Evolutionary conservation across 371 early-diverging fungal genomes (phyloP), one percentile per base, ranked within the genome.

Genomic region (Zychaea mexicana): DNA sequence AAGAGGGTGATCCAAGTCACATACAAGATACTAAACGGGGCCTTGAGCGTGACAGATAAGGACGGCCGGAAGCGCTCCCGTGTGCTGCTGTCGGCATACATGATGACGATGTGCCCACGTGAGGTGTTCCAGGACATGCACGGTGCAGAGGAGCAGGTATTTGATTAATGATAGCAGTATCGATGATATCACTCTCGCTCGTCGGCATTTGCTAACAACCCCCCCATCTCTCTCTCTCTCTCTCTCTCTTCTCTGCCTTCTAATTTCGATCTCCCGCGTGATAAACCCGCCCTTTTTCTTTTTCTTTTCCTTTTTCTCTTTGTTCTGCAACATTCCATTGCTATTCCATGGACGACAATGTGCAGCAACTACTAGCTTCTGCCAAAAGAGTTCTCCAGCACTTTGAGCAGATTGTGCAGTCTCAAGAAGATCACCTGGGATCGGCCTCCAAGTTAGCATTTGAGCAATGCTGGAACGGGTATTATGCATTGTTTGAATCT

Each of bases 51-150:
- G 46, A 59, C 60, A 10, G 72, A 77, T 47, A 70, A 68, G 21
- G 72, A 74, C 5, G 70, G 74, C 33, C 61, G 67, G 60, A 84
- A 83, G 61, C 73, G 78, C 28, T 79, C 88, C 8, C 78, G 88
- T 47, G 81, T 89, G 15, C 83, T 90, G 26, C 69, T 92, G 58
- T 86, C 81, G 57, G 83, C 88, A 12, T 92, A 86, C 72, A 85
- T 92, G 85, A 86, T 88, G 22, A 78, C 84, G 45, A 84, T 84
- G 36, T 86, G 90, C 60, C 86, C 92, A 4, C 36, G 53, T 39
- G 87, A 85, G 64, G 80, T 88, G 24, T 79, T 91, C 67, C 72
- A 76, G 39, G 57, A 75, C 42, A 75, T 79, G 10, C 57, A 73
- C n/a, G 86, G 80, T 0, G 56, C 42, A 9, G 77, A 82, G 32